These are phyloP conservation scores for Niebla homalea DNA, from an alignment of 495 filamentous ascomycete genomes.

Conservation along the genomic window DNA sequence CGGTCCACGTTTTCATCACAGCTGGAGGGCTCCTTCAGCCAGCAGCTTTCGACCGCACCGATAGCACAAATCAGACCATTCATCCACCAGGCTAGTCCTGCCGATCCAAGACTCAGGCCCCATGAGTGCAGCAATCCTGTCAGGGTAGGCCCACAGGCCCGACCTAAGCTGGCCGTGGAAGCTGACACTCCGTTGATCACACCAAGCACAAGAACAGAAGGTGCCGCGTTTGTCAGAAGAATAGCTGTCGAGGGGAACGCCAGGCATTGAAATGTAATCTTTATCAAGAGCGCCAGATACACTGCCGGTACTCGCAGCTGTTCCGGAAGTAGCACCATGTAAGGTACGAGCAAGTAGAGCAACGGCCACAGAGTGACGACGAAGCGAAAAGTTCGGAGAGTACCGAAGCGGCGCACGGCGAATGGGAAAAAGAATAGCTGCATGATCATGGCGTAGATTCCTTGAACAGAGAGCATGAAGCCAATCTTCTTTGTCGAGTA, in stretches of 20 bases:
- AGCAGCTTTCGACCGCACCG: conserved; percentile 49
- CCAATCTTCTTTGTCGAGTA: conserved; percentile 73
- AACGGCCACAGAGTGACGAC: conserved; percentile 73
- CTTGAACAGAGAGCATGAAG: conserved; percentile 75
- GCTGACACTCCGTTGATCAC: conserved; percentile 88
- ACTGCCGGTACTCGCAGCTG: conserved; percentile 56
- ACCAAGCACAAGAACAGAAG: conserved; percentile 66
- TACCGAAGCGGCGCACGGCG: conserved; percentile 56
- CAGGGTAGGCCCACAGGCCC: conserved; percentile 77
- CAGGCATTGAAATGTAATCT: conserved; percentile 74
- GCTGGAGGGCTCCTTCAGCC: conserved; percentile 33
- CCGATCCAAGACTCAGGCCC: conserved; percentile 65
- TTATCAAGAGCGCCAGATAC: conserved; percentile 66
- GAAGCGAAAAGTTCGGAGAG: conserved; percentile 64
- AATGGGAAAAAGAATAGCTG: conserved; percentile 74
- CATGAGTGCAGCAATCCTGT: conserved; percentile 74
- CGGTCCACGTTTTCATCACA: conserved; percentile 8
- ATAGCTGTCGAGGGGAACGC: conserved; percentile 79
- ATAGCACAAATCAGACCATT: conserved; percentile 60
- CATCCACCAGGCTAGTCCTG: conserved; percentile 86
- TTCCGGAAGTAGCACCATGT: conserved; percentile 70
- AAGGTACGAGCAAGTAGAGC: conserved; percentile 77
- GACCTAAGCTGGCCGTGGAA: conserved; percentile 73
- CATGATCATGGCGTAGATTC: conserved; percentile 73
- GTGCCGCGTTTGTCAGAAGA: conserved; percentile 71